Evolutionary conservation across 257 asterid species (phyloP), one percentile per base, ranked within the genome.

Genomic region (Scutellaria galericulata): DNA sequence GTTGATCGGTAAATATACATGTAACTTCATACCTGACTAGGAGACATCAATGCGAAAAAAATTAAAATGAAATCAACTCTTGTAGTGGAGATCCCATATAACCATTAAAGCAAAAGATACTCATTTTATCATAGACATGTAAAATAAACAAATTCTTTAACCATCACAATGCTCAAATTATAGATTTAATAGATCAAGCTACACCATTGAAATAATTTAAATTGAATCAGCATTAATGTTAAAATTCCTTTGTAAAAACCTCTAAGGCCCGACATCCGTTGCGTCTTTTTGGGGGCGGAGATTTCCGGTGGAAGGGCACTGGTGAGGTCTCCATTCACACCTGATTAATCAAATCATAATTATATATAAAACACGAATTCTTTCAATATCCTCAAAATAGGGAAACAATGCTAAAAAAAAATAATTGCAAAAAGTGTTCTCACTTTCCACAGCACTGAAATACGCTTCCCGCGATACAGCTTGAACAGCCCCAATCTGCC

Each of bases 401-500:
- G 15, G 9, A 5, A 40, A 63, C 4, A 60, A 3, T 37, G 20
- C 6, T 18, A 31, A 18, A 18, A 18, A 18, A 18, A 18, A 18
- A 18, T 0, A 18, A 18, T 18, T 18, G 18, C 31, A 20, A 10
- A 7, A n/a, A 14, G 42, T 3, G 10, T 5, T 5, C 85, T 78
- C 79, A 91, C 97, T 76, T 67, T 91, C 93, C 50, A 75, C 78
- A 31, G 95, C 93, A 0, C 87, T 70, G 22, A 87, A 82, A 79
- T 84, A 87, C 12, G 93, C 92, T 55, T 91, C 97, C 9, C 96
- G 87, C 20, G 96, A 79, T 13, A 87, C 89, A 18, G 97, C 96
- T 74, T 91, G 97, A 69, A 81, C 74, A 27, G 96, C 97, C 52
- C 97, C 97, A 68, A 91, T 86, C 97, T 91, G 86, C 72, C 65